Conservation (phyloP, 1,284 basidiomycete species). For the Irpex lacteus region DNA sequence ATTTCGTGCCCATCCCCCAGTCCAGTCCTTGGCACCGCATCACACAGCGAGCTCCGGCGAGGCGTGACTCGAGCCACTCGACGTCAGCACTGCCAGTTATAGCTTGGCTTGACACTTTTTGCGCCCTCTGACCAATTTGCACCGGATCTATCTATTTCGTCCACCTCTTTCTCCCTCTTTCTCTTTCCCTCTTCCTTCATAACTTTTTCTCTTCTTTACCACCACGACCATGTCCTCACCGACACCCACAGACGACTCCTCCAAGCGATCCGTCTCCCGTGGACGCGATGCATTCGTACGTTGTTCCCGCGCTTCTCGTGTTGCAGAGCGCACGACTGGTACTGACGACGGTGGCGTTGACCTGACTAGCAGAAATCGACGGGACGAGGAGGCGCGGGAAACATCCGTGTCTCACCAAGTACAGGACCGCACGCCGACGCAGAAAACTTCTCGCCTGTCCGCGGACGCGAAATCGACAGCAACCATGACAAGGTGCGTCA, state of each 20-base stretch:
- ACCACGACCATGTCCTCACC: not conserved
- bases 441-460: slow-evolving; percentile 44
- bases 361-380: slow-evolving; percentile 44
- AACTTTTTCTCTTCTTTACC: not conserved
- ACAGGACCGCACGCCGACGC: slow-evolving; percentile 38
- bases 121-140: not conserved
- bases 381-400: slow-evolving; percentile 67
- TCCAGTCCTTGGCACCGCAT: not conserved
- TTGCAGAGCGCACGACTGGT: no score
- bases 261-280: slow-evolving; percentile 26
- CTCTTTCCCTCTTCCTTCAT: not conserved
- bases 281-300: slow-evolving; percentile 29
- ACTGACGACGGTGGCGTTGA: not conserved
- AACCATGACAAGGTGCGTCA: slow-evolving; percentile 28
- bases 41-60: not conserved
- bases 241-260: slow-evolving; percentile 8
- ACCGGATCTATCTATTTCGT: not conserved
- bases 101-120: not conserved
- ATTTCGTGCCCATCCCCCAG: not conserved
- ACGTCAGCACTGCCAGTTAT: not conserved
- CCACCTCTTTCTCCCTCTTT: not conserved
- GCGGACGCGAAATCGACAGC: slow-evolving; percentile 52
- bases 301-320: slow-evolving; percentile 10
- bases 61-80: not conserved
- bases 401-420: slow-evolving; percentile 50